A percentile compares a stretch with the other conserved stretches of the same genome.
Evolutionary conservation across 2,329 filamentous ascomycete genomes (phyloP).

Genomic region (Emericellopsis cladophorae): DNA sequence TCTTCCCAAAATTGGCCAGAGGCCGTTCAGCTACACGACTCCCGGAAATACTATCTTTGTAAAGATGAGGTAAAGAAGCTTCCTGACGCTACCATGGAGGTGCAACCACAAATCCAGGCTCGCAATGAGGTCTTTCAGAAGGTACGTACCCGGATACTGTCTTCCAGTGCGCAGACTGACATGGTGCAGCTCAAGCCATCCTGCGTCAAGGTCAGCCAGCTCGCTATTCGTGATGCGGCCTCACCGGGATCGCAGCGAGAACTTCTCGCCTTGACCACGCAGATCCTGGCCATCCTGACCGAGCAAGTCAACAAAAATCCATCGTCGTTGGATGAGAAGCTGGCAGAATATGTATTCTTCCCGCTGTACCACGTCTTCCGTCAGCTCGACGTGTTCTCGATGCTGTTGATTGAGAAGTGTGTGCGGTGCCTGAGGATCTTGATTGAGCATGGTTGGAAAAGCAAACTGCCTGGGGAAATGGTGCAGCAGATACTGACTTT

Average conservation of each 20-base stretch:
- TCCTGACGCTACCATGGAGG: constrained; percentile 9
- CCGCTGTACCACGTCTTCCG: constrained; percentile 80
- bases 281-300: constrained; percentile 33
- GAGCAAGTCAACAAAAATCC: constrained; percentile 28
- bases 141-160: constrained; percentile 5
- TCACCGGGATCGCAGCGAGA: constrained; percentile 26
- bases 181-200: constrained; percentile 43
- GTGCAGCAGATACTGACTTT: constrained; percentile 78
- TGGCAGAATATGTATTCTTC: constrained; percentile 93
- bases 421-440: constrained; percentile 65
- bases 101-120: constrained; percentile 8
- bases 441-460: constrained; percentile 67
- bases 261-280: constrained; percentile 29
- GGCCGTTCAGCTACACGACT: not conserved
- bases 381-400: constrained; percentile 57
- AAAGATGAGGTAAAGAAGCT: not conserved
- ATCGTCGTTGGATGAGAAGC: constrained; percentile 56
- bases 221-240: constrained; percentile 35
- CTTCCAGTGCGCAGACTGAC: not conserved
- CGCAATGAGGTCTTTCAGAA: constrained; percentile 18
- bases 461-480: constrained; percentile 55
- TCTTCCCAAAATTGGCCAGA: no score
- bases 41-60: not conserved
- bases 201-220: constrained; percentile 47
- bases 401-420: constrained; percentile 60